Conservation (phyloP, 139 green algal genomes). For the Chlamydomonas eustigma region DNA sequence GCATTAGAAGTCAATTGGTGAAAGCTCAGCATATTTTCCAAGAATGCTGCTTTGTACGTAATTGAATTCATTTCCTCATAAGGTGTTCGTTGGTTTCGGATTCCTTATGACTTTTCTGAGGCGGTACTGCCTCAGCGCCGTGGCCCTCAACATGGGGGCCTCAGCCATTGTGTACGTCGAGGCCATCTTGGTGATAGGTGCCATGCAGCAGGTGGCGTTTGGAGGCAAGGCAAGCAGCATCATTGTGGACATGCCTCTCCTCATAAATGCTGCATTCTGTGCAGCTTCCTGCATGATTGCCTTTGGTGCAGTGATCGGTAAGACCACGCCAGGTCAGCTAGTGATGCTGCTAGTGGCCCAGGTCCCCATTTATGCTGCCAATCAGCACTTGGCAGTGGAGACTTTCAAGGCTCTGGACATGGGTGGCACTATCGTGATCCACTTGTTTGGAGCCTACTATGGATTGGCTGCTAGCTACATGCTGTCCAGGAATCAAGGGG, state of each 20-base stretch:
- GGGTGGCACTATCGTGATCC: conserved; percentile 43
- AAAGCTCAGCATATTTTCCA: background rate
- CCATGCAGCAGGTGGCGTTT: conserved; percentile 33
- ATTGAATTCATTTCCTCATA: background rate
- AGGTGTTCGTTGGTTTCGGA: conserved; percentile 53
- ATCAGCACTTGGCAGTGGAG: conserved; percentile 35
- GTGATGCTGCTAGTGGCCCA: conserved; percentile 42
- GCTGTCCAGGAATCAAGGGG: background rate
- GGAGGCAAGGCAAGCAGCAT: background rate
- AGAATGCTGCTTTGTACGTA: background rate
- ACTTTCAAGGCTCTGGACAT: conserved; percentile 46
- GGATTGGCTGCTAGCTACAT: conserved; percentile 24
- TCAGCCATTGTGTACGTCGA: conserved; percentile 49
- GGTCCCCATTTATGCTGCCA: conserved; percentile 49
- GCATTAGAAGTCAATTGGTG: background rate
- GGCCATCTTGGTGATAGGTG: conserved; percentile 32
- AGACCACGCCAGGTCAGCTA: conserved; percentile 52
- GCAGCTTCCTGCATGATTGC: conserved; percentile 57
- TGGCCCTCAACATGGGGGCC: conserved; percentile 53
- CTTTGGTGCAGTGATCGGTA: conserved; percentile 64
- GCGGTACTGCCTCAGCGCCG: conserved; percentile 47
- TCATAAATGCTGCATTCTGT: conserved; percentile 56
- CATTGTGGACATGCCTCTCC: background rate
- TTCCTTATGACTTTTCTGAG: conserved; percentile 68
- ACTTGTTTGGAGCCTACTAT: conserved; percentile 35